Conservation (phyloP, 2,329 filamentous ascomycete species). For the Metarhizium sp. region DNA sequence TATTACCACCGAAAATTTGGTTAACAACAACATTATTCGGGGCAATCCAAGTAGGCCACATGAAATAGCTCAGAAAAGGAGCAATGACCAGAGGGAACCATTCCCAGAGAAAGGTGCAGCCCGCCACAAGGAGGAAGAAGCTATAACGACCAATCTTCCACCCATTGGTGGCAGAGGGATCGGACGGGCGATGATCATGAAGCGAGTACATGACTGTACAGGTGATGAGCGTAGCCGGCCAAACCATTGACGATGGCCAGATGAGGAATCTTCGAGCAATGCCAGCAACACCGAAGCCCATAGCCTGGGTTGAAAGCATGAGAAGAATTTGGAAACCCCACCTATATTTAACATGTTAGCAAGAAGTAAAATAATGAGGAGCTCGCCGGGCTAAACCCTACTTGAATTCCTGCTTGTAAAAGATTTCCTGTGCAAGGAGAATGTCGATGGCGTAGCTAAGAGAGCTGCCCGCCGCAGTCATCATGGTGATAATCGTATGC, state of each 20-base stretch:
- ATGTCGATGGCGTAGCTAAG: slow-evolving; percentile 31
- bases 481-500: slow-evolving; percentile 38
- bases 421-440: slow-evolving; percentile 32
- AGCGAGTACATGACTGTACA: slow-evolving; percentile 54
- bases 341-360: slow-evolving; percentile 3
- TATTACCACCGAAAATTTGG: slow-evolving; percentile 54
- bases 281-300: slow-evolving; percentile 56
- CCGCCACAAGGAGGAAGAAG: slow-evolving; percentile 45
- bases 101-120: slow-evolving; percentile 44
- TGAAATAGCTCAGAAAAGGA: slow-evolving; percentile 49
- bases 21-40: slow-evolving; percentile 54
- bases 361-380: neutral
- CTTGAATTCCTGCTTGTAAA: slow-evolving; percentile 42
- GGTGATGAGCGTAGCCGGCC: slow-evolving; percentile 52
- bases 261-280: slow-evolving; percentile 49
- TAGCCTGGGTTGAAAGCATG: slow-evolving; percentile 50
- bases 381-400: neutral
- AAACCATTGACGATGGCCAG: slow-evolving; percentile 55
- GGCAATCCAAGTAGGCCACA: slow-evolving; percentile 52
- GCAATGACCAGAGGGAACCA: slow-evolving; percentile 51
- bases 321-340: slow-evolving; percentile 50
- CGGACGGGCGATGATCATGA: slow-evolving; percentile 47
- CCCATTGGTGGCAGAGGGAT: slow-evolving; percentile 42
- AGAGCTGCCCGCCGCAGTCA: slow-evolving; percentile 27
- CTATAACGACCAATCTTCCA: slow-evolving; percentile 50